Conservation (phyloP, 768 basidiomycete species). For the Lentinula detonsa region DNA sequence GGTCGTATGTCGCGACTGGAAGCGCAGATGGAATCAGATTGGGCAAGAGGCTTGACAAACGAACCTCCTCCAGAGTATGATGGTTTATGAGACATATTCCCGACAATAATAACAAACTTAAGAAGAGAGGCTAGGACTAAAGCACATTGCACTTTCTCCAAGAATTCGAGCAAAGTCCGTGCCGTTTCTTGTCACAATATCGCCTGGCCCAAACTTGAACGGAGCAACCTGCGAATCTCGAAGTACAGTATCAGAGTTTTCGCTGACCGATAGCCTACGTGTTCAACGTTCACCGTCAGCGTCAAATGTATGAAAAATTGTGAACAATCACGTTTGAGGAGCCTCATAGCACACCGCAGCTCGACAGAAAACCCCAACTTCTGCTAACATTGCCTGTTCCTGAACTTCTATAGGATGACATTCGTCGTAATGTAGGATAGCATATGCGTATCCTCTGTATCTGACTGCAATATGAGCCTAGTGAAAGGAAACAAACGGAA, state of each 20-base stretch:
- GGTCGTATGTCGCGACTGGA: constrained; percentile 20
- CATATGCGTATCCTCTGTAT: background rate
- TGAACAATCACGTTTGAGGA: background rate
- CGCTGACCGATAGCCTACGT: background rate
- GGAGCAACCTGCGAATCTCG: background rate
- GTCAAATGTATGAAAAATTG: background rate
- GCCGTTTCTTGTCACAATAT: background rate
- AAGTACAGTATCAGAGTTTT: background rate
- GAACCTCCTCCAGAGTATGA: constrained; percentile 1
- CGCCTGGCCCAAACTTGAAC: background rate
- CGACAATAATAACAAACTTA: background rate
- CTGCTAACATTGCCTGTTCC: background rate
- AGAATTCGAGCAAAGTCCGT: background rate
- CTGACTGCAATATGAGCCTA: background rate
- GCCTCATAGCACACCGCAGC: background rate
- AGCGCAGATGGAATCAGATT: background rate
- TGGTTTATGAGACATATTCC: background rate
- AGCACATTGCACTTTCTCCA: background rate
- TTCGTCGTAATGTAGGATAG: background rate
- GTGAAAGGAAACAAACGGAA: background rate
- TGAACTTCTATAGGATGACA: background rate
- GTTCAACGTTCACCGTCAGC: background rate
- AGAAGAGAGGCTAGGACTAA: background rate
- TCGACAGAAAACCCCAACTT: background rate
- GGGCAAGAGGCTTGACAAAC: background rate